Base-by-base conservation (phyloP, 305 asterid genomes). In the Solanum chacoense region DNA sequence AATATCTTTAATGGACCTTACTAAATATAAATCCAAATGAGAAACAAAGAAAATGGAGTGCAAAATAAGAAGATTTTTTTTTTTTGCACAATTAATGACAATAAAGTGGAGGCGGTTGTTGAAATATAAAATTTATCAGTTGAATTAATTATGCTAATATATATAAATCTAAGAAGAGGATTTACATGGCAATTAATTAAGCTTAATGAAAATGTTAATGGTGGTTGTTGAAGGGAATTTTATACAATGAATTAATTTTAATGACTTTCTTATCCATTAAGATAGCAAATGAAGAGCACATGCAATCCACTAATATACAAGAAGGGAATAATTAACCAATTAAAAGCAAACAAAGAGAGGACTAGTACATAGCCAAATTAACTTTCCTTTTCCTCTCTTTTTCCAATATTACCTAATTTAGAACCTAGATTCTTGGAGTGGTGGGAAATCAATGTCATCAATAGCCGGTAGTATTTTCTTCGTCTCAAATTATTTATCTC, bases 381-480 rank as follows among this genome's bases (percentile, higher is more conserved):
- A 18, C 80, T 37, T 89, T 72, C 12, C 8, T 84, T 65, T 65
- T 85, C 80, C 50, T 87, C 38, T 22, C 85, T 24, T 26, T 50
- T 42, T 42, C 71, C 45, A 67, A 50, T 67, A 91, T 78, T 31
- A 85, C 71, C 90, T 83, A 40, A 85, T 84, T 73, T 67, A 92
- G 92, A 89, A 85, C 91, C 95, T 89, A 93, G 92, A 92, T 91
- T 92, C 91, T 93, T 91, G 94, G 96, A 91, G 88, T 92, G 94
- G 93, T 91, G 94, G 94, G 91, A 94, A 92, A 93, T 92, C 94
- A 92, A 92, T 90, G 94, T 59, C 85, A 28, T 69, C 92, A 28
- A 1, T 9, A 34, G 14, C 0, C 5, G 29, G 1, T 0, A 38
- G 0, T 72, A 37, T 14, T 31, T 42, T 7, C 1, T 73, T 0